A percentile compares a stretch with the other conserved stretches of the same genome.
Evolutionary conservation across 495 filamentous ascomycete genomes (phyloP).

Genomic region (Bathelium albidoporum): DNA sequence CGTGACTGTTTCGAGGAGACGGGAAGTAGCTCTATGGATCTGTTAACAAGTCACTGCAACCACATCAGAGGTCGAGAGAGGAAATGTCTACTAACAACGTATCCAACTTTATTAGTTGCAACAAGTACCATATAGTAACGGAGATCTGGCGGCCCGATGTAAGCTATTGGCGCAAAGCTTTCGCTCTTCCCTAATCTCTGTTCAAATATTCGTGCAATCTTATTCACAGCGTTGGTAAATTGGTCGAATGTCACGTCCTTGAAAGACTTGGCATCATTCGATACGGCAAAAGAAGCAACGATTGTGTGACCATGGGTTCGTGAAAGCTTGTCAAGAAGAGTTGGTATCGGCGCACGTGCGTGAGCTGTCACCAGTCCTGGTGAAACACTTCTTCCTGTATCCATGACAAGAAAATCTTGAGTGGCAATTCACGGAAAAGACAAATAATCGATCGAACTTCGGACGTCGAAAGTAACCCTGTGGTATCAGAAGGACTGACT

Average conservation of each 20-base stretch:
- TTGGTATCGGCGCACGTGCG: too few species aligned
- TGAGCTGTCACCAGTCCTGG: too few species aligned
- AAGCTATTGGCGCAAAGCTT: not conserved
- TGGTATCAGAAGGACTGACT: too few species aligned
- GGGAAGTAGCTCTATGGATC: not conserved
- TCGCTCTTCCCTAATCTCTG: not conserved
- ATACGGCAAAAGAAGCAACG: not conserved
- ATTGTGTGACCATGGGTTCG: not conserved
- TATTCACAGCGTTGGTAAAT: not conserved
- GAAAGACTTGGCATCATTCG: not conserved
- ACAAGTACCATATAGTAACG: not conserved
- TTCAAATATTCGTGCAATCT: not conserved
- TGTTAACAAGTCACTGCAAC: too few species aligned
- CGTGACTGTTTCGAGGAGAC: not conserved
- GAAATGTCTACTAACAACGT: not conserved
- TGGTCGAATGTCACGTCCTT: not conserved
- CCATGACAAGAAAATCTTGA: too few species aligned
- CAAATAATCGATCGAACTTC: too few species aligned
- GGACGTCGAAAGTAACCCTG: too few species aligned
- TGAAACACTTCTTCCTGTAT: too few species aligned
- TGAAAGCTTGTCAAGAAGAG: not conserved
- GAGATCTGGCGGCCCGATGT: not conserved
- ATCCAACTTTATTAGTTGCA: not conserved
- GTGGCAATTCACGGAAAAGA: too few species aligned
- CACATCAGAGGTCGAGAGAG: not conserved